These are phyloP conservation scores for Chenopodium formosanum DNA, from an alignment of 148 eudicot genomes.

Conservation along the genomic window DNA sequence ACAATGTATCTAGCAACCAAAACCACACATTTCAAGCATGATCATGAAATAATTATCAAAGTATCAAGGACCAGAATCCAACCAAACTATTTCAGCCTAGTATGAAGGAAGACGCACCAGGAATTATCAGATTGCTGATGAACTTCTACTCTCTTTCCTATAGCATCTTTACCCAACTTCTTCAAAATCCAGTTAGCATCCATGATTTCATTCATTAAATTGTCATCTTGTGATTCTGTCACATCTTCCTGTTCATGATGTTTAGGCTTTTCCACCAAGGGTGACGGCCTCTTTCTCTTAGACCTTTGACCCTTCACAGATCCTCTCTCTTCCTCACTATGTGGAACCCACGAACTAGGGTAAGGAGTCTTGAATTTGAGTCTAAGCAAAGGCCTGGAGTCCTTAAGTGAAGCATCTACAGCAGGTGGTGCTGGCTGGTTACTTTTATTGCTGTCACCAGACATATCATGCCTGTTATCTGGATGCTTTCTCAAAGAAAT, in stretches of 20 bases:
- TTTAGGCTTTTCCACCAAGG: conserved; percentile 37
- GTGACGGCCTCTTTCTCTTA: conserved; percentile 71
- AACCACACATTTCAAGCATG: neutral
- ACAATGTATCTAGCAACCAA: neutral
- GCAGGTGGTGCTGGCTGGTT: conserved; percentile 28
- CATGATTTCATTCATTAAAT: conserved; percentile 50
- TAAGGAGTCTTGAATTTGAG: conserved; percentile 76
- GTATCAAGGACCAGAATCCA: neutral
- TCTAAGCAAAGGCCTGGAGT: conserved; percentile 66
- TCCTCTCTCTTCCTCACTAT: conserved; percentile 65
- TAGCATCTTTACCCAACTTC: conserved; percentile 84
- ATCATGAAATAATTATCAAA: neutral
- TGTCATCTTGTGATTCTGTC: conserved; percentile 42
- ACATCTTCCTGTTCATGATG: conserved; percentile 44
- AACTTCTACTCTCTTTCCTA: conserved; percentile 93
- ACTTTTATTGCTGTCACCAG: conserved; percentile 38
- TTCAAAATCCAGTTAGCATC: conserved; percentile 85
- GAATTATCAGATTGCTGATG: conserved; percentile 79
- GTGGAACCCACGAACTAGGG: conserved; percentile 50
- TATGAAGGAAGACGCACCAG: conserved; percentile 53
- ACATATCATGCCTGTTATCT: conserved; percentile 35
- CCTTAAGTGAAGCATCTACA: conserved; percentile 47
- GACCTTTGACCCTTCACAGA: conserved; percentile 87
- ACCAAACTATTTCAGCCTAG: neutral
- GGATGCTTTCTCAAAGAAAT: conserved; percentile 42